A percentile compares a stretch with the other conserved stretches of the same genome.
phyloP scores from a whole-genome alignment of 2,329 filamentous ascomycete genomes.

The Aspergillus pseudonomiae region DNA sequence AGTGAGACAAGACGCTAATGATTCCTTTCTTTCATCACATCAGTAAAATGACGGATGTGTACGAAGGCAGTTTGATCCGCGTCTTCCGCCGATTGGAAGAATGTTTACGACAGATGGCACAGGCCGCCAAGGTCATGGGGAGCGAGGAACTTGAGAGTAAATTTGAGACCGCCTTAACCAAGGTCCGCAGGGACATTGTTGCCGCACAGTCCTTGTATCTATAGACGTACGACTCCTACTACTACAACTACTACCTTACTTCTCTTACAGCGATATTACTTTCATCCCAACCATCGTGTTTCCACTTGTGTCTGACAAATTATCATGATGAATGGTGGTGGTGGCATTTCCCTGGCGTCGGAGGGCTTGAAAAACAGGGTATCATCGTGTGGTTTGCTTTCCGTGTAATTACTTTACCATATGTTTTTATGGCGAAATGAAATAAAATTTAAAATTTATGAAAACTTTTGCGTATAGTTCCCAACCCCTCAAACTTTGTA shows the following conservation, averaged over 20 bases:
- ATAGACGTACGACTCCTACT: conserved; percentile 46
- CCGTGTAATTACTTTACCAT: conserved; percentile 1
- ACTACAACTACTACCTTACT: neutral
- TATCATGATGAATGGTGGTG: neutral
- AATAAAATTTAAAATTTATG: neutral
- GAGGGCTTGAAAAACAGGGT: neutral
- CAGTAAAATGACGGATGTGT: conserved; percentile 98
- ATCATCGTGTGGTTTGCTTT: neutral
- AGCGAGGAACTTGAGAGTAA: conserved; percentile 90
- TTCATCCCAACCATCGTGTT: conserved; percentile 5
- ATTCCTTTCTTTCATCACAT: conserved; percentile 16
- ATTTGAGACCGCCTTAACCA: conserved; percentile 82
- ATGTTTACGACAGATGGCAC: conserved; percentile 88
- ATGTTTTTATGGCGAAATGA: conserved; percentile 8
- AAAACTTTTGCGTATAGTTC: neutral
- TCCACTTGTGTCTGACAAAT: neutral
- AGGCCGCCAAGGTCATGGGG: conserved; percentile 97
- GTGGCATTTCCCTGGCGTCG: conserved; percentile 9
- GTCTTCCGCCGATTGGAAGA: conserved; percentile 96
- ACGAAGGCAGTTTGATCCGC: conserved; percentile 94
- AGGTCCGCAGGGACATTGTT: conserved; percentile 91
- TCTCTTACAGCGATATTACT: conserved; percentile 15
- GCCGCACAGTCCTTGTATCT: conserved; percentile 92
- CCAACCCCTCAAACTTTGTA: neutral
- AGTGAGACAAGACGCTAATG: conserved; percentile 12